Base-by-base conservation (phyloP, 2,329 filamentous ascomycete species). In the Pezicula carpinea region DNA sequence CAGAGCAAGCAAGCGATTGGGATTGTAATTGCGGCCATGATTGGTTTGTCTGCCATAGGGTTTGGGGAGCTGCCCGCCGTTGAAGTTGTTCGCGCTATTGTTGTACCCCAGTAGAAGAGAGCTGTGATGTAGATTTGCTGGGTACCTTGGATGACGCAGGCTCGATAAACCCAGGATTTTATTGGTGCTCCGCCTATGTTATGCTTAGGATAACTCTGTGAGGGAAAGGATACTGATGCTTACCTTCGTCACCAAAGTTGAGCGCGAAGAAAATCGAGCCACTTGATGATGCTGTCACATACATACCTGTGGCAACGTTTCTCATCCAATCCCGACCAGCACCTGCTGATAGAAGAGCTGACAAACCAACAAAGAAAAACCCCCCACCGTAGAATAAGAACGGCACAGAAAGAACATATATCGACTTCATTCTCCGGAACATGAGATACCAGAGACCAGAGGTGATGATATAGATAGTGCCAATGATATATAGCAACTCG, bases 41-140 rank as follows among this genome's bases (percentile, higher is more conserved):
- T 26, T 6, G 17, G 13, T n/a, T 18, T 14, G 33, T 15, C 14
- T 6, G 19, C 8, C n/a, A 40, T n/a, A 13, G 17, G 1, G 11
- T 23, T 22, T 22, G 26, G 26, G 26, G 14, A 18, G 75, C 74
- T 84, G 18, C 78, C 45, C 77, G 10, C 38, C 14, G n/a, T 22
- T 5, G 18, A 14, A 4, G 38, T 40, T 19, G 38, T 38, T 4
- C 17, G 43, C n/a, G 31, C 17, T 19, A 38, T 17, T n/a, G 23
- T 26, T n/a, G 18, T 73, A 21, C 81, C 82, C 82, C 82, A 85
- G 59, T 78, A 83, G 80, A 80, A 85, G 13, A 85, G 69, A 6
- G 72, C 77, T 19, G 81, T 75, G 46, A 82, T 72, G 62, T 84
- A 85, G 53, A 81, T 69, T 58, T 84, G 80, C 57, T 84, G 81